Percentiles rank a stretch among this genome's conserved stretches.
phyloP scores from a whole-genome alignment of 106 monocot species.

The Platanthera zijinensis region DNA sequence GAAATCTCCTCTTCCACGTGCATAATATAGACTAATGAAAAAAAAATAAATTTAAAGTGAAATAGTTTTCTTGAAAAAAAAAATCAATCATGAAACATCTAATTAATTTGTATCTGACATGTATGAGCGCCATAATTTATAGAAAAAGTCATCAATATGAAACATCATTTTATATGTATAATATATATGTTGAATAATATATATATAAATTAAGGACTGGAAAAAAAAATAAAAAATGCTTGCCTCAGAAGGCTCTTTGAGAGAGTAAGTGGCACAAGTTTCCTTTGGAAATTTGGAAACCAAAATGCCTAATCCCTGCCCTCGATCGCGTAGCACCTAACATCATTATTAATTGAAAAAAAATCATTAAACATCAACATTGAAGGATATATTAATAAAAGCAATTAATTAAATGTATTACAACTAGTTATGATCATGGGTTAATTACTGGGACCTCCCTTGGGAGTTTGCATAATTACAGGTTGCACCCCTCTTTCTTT shows the following conservation, averaged over 20 bases:
- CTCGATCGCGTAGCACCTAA: slow-evolving; percentile 51
- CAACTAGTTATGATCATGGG: background rate
- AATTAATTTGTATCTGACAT: background rate
- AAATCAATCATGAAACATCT: too few species aligned
- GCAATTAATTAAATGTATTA: background rate
- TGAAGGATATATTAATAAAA: background rate
- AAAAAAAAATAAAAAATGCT: background rate
- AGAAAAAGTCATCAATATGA: too few species aligned
- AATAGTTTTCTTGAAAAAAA: background rate
- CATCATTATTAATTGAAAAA: background rate
- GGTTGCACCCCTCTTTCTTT: too few species aligned
- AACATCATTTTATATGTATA: too few species aligned
- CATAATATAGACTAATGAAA: too few species aligned
- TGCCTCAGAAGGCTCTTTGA: slow-evolving; percentile 62
- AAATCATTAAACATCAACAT: background rate
- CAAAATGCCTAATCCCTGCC: slow-evolving; percentile 57
- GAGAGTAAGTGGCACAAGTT: slow-evolving; percentile 52
- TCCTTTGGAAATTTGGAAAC: slow-evolving; percentile 64
- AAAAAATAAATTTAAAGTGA: too few species aligned
- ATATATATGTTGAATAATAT: too few species aligned
- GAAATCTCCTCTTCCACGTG: too few species aligned
- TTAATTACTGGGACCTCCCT: too few species aligned
- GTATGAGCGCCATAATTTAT: too few species aligned
- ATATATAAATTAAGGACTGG: too few species aligned
- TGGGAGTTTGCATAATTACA: too few species aligned